Evolutionary conservation across 495 filamentous ascomycete species (phyloP).

Genomic region (Immersiella caudata): DNA sequence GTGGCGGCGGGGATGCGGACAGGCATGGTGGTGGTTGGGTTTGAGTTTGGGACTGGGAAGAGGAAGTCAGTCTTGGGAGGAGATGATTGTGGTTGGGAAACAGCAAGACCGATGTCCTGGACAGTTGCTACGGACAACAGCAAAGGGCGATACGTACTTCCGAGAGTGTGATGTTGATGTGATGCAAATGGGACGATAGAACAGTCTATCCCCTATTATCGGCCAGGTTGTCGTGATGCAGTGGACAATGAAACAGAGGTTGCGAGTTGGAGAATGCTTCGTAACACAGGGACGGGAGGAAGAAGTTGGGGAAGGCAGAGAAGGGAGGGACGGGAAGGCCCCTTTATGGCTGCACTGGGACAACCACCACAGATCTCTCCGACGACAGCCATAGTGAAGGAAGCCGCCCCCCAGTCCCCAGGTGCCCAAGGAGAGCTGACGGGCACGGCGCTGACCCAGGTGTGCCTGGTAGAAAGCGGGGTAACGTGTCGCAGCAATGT

Average conservation of each 20-base stretch:
- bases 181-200: background rate
- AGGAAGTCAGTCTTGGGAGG: background rate
- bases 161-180: background rate
- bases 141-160: background rate
- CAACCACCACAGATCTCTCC: constrained; percentile 5
- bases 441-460: constrained; percentile 22
- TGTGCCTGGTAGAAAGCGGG: constrained; percentile 36
- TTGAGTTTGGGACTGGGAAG: constrained; percentile 12
- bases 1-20: constrained; percentile 49
- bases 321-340: constrained; percentile 26
- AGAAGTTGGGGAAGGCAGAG: constrained; percentile 21
- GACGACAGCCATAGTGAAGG: background rate
- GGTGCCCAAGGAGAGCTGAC: constrained; percentile 5
- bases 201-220: background rate
- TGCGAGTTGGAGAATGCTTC: constrained; percentile 17
- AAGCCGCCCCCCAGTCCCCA: background rate
- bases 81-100: background rate
- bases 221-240: background rate
- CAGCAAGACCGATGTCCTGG: background rate
- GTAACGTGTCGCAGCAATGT: constrained; percentile 34
- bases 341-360: constrained; percentile 28
- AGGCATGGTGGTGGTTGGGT: constrained; percentile 43
- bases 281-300: constrained; percentile 26
- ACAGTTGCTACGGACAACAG: background rate
- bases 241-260: background rate